Conservation (phyloP, 306 rosid species). For the Astragalus glycyphyllos region DNA sequence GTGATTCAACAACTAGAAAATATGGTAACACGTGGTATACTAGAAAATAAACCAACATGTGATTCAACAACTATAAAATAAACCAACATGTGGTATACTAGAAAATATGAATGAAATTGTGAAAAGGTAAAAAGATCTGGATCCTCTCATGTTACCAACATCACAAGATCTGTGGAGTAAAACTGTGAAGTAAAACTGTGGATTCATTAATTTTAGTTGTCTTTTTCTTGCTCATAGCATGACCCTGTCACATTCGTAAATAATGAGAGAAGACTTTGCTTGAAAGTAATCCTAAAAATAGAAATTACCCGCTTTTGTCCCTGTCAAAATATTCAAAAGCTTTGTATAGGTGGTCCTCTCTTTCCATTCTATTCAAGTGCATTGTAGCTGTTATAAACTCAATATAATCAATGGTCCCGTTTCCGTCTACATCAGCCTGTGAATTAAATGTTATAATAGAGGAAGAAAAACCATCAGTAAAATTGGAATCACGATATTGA, state of each 20-base stretch:
- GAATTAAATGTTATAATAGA: constrained; percentile 33
- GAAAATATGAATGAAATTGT: constrained; percentile 8
- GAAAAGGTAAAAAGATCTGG: background rate
- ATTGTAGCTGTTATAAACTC: constrained; percentile 90
- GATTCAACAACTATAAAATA: constrained; percentile 33
- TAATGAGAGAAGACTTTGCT: constrained; percentile 5
- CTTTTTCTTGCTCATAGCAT: constrained; percentile 9
- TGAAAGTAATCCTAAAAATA: background rate
- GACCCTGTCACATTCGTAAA: background rate
- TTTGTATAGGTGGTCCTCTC: constrained; percentile 83
- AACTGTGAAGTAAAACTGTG: background rate
- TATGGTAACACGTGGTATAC: too few relatives aligned
- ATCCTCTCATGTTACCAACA: constrained; percentile 14
- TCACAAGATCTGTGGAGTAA: constrained; percentile 6
- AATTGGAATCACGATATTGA: constrained; percentile 28
- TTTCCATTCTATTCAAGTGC: constrained; percentile 90
- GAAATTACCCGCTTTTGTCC: constrained; percentile 83
- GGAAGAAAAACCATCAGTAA: constrained; percentile 28
- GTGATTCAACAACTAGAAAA: constrained; percentile 34
- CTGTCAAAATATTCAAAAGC: constrained; percentile 90
- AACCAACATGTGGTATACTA: constrained; percentile 11
- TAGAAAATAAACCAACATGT: constrained; percentile 20
- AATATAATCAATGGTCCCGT: constrained; percentile 80
- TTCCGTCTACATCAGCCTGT: constrained; percentile 96
- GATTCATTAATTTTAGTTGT: background rate